Evolutionary conservation across 1,139 yeast genomes (phyloP), one percentile per base, ranked within the genome.

Genomic region (Saccharomyces hybrid): DNA sequence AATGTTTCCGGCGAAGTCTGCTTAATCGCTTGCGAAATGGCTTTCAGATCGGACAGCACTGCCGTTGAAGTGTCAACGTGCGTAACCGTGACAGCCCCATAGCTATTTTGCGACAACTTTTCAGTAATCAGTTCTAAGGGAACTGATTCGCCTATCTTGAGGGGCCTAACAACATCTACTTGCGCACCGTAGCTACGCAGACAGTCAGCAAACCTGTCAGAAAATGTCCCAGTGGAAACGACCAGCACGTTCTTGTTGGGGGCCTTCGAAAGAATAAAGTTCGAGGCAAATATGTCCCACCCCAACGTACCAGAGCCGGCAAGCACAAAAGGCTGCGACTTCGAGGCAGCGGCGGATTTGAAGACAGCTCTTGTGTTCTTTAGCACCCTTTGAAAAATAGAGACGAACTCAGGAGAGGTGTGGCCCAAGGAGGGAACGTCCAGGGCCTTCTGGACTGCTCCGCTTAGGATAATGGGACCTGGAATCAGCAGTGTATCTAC

Each of bases 51-150:
- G 52, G 85, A 77, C 49, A 90, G 81, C 47, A 91, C 97, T 31
- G 96, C 95, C 48, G 97, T 89, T 2, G 97, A 89, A 48, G 98
- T 93, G 72, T 91, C 99, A 44, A 93, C 97, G 64, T 91, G 98
- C 48, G 98, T 93, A 64, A 91, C 81, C 53, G 96, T 88, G 62
- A 91, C 79, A 54, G 88, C 79, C 61, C 81, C 72, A 75, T 86
- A 91, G 59, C 76, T 74, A 58, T 77, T 73, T 41, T 72, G 60
- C 56, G 73, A 67, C 70, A 86, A 76, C 57, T 83, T 78, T 28
- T 73, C 68, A 67, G 83, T 86, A 51, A 91, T 74, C 53, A 75
- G 72, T 4, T 73, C 78, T 49, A 83, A 68, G 41, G 88, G 81
- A 8, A 66, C 90, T 34, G 78, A 79, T 57, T 80, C 86, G 55